Conservation (phyloP, 2,329 filamentous ascomycete species). For the Sclerotinia spermophila region DNA sequence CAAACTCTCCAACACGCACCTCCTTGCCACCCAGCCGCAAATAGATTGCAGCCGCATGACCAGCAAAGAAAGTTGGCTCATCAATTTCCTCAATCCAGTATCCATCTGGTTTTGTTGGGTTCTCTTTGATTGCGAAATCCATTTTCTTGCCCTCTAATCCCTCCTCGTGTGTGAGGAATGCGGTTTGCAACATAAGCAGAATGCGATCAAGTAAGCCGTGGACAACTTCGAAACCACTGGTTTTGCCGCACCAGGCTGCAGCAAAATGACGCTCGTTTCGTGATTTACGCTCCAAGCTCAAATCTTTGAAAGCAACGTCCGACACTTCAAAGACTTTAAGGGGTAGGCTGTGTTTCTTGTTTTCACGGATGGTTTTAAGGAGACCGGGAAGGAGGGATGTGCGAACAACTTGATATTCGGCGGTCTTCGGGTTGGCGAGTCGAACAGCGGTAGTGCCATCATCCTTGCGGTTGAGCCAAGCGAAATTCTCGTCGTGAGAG, state of each 20-base stretch:
- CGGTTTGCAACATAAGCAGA: slow-evolving; percentile 84
- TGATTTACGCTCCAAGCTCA: slow-evolving; percentile 74
- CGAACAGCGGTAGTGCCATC: slow-evolving; percentile 78
- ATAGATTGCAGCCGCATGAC: slow-evolving; percentile 82
- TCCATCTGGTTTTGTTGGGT: slow-evolving; percentile 59
- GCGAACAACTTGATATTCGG: slow-evolving; percentile 89
- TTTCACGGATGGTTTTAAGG: slow-evolving; percentile 90
- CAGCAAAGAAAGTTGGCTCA: slow-evolving; percentile 86
- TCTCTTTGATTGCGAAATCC: slow-evolving; percentile 51
- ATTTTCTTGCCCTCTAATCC: slow-evolving; percentile 51
- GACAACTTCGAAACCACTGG: slow-evolving; percentile 89
- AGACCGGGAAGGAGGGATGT: slow-evolving; percentile 83
- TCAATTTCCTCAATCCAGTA: slow-evolving; percentile 96
- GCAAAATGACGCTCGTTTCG: slow-evolving; percentile 94
- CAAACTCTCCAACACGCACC: slow-evolving; percentile 79
- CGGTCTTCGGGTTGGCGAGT: slow-evolving; percentile 88
- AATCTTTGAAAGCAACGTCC: slow-evolving; percentile 89
- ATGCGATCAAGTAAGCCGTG: slow-evolving; percentile 91
- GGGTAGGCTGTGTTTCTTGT: slow-evolving; percentile 82
- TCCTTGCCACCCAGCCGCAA: slow-evolving; percentile 71
- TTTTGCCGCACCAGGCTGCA: slow-evolving; percentile 94
- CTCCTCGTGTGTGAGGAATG: slow-evolving; percentile 75
- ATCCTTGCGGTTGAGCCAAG: slow-evolving; percentile 86
- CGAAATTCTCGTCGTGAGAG: slow-evolving; percentile 97
- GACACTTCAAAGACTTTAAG: slow-evolving; percentile 91